phyloP scores from a whole-genome alignment of 805 yeast genomes.

The Wickerhamiella siamensis region DNA sequence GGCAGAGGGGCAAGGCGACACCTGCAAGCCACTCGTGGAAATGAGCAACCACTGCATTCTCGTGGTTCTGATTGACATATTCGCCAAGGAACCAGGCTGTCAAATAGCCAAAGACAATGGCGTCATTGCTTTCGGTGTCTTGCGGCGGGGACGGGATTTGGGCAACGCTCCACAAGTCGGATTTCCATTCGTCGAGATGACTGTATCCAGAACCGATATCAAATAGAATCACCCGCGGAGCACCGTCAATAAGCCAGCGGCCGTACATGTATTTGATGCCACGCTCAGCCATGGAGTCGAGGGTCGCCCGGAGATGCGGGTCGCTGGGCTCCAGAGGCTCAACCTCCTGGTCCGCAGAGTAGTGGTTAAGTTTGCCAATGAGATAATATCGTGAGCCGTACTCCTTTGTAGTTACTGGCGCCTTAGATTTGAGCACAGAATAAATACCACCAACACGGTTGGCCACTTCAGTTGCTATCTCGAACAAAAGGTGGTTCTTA shows the following conservation, averaged over 20 bases:
- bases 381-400: slow-evolving; percentile 75
- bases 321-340: slow-evolving; percentile 45
- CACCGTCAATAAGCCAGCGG: slow-evolving; percentile 95
- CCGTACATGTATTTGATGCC: slow-evolving; percentile 81
- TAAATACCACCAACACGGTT: slow-evolving; percentile 96
- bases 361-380: slow-evolving; percentile 71
- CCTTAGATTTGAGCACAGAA: slow-evolving; percentile 90
- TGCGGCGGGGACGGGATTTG: slow-evolving; percentile 89
- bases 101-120: slow-evolving; percentile 79
- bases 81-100: slow-evolving; percentile 98
- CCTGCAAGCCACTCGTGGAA: slow-evolving; percentile 99
- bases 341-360: slow-evolving; percentile 60
- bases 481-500: slow-evolving; percentile 74
- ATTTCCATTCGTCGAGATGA: slow-evolving; percentile 80
- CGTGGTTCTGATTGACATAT: slow-evolving; percentile 65
- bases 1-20: slow-evolving; percentile 81
- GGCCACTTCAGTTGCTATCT: slow-evolving; percentile 95
- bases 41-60: slow-evolving; percentile 83
- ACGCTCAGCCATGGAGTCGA: slow-evolving; percentile 65
- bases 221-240: slow-evolving; percentile 82
- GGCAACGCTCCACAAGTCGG: slow-evolving; percentile 79
- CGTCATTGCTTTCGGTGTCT: slow-evolving; percentile 82
- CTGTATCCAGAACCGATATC: slow-evolving; percentile 63
- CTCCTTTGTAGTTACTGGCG: slow-evolving; percentile 91
- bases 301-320: slow-evolving; percentile 39